Evolutionary conservation across 768 basidiomycete species (phyloP).

Genomic region (Mycena maculata): DNA sequence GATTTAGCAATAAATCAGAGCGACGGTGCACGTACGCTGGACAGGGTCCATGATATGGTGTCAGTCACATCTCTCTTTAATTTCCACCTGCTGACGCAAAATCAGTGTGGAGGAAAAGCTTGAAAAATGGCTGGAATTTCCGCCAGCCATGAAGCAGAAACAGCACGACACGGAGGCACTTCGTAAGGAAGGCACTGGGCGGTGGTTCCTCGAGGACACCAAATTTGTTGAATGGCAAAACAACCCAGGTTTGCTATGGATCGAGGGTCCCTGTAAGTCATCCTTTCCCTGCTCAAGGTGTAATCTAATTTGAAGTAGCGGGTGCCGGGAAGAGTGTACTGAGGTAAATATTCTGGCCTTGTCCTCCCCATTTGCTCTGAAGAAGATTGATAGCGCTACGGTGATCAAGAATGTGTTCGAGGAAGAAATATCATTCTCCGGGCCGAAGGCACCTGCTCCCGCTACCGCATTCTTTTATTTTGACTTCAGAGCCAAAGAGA

Average conservation of each 20-base stretch:
- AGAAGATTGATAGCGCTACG: neutral
- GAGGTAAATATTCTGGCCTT: neutral
- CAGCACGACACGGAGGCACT: neutral
- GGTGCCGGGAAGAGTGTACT: neutral
- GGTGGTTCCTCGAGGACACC: neutral
- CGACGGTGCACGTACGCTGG: neutral
- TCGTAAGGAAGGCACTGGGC: neutral
- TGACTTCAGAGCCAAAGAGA: too few relatives aligned
- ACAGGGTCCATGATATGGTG: neutral
- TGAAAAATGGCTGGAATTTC: neutral
- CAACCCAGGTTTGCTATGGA: neutral
- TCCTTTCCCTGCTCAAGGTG: neutral
- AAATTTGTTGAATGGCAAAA: neutral
- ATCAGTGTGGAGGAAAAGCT: neutral
- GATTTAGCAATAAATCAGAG: constrained; percentile 10
- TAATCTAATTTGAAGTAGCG: neutral
- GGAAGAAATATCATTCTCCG: neutral
- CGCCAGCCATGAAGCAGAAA: neutral
- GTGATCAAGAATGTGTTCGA: neutral
- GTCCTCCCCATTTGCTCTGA: neutral
- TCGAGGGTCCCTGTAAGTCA: neutral
- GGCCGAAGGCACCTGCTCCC: neutral
- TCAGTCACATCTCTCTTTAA: neutral
- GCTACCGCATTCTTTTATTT: neutral
- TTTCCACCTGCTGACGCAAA: neutral